Evolutionary conservation across 805 yeast genomes (phyloP), one percentile per base, ranked within the genome.

Genomic region (Suhomyces prunicola): DNA sequence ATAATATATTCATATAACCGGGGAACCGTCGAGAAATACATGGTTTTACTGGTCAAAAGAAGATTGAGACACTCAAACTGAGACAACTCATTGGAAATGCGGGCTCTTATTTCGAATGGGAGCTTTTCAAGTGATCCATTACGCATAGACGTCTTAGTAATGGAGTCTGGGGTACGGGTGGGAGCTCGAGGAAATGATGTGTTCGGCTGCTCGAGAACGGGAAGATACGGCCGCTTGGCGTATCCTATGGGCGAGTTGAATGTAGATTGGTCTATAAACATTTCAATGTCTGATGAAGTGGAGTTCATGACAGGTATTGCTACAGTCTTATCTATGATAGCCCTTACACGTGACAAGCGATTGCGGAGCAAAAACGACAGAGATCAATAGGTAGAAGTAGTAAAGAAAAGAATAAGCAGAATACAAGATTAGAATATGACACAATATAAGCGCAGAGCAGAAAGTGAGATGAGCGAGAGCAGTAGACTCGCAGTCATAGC

Each of bases 1-100:
- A 76, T 66, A 2, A 72, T 63, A 15, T 72, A 64, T 41, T 73
- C 74, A 56, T 74, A 76, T 23, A 79, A 56, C n/a, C 76, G 58
- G 0, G 69, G 68, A 6, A 69, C 57, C 1, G 73, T 63, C 2
- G 71, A 61, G 1, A 51, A 48, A 54, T 70, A 71, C 56, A 75
- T 62, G 3, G 64, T 48, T 35, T 55, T 67, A 52, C 63, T 69
- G 2, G 66, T 68, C 6, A 60, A 53, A 49, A 77, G 54, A 17
- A 78, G 54, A 46, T 54, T 68, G 5, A 73, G 50, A 27, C 73
- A 62, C 52, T 75, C 80, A 49, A 68, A 66, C 57, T 77, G 82
- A 3, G 73, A 60, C 23, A 76, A 57, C 10, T 64, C 54, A 29
- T 67, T 61, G n/a, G 74, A 65, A 5, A 77, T 68, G 31, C 54